These are phyloP conservation scores for Colletotrichum sp. DNA, from an alignment of 2,329 filamentous ascomycete genomes.

Conservation along the genomic window DNA sequence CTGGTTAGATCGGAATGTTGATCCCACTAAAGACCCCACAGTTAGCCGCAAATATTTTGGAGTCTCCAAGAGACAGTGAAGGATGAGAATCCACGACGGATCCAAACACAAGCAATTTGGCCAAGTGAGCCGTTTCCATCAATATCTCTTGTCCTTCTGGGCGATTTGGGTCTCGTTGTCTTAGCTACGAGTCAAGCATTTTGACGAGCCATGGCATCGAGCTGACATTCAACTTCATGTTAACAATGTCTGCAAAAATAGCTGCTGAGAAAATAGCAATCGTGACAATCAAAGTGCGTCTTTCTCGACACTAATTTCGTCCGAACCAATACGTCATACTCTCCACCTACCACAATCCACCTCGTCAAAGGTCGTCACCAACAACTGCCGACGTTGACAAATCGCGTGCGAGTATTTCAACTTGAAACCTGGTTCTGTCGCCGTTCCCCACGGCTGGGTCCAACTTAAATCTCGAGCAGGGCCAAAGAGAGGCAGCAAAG, in stretches of 20 bases:
- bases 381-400: conserved; percentile 20
- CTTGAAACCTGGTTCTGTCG: conserved; percentile 18
- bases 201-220: not conserved
- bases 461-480: conserved; percentile 2
- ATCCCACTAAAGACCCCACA: conserved; percentile 1
- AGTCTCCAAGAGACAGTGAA: not conserved
- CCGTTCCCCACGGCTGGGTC: conserved; percentile 13
- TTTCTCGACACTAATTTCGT: not conserved
- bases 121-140: not conserved
- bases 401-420: conserved; percentile 18
- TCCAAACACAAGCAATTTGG: conserved; percentile 8
- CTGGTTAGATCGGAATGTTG: not conserved
- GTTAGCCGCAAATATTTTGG: not conserved
- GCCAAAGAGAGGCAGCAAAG: not conserved
- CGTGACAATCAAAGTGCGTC: not conserved
- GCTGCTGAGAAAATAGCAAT: not conserved
- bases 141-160: not conserved
- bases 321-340: conserved; percentile 10
- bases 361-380: conserved; percentile 1
- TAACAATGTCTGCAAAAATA: not conserved
- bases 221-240: not conserved
- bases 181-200: conserved; percentile 9
- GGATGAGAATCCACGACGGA: not conserved
- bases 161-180: not conserved
- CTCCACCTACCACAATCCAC: not conserved